Base-by-base conservation (phyloP, 2,329 filamentous ascomycete genomes). In the Diaporthe sp. region DNA sequence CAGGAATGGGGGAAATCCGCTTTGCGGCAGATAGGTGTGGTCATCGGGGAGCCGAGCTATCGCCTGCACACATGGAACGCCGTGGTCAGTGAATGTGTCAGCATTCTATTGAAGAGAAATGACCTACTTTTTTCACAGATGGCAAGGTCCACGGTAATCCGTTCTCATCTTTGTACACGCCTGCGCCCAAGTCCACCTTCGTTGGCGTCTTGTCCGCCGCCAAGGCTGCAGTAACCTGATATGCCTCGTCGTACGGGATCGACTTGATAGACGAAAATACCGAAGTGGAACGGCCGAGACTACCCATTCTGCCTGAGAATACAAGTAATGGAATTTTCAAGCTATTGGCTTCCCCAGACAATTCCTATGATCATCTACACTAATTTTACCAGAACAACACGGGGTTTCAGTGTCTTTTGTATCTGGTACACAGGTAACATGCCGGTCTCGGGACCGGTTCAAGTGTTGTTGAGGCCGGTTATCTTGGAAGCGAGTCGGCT, bases 161-260 rank as follows among this genome's bases (percentile, higher is more conserved):
- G 3, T 82, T 78, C 60, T 85, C 81, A 53, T 84, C 82, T 70
- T 84, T 82, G 76, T 86, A 86, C n/a, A 83, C 80, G n/a, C 85
- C 85, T 10, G 81, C 78, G 8, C 83, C 82, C 28, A 87, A 78
- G 71, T 80, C 82, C n/a, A 86, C 85, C 77, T 86, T 86, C 22
- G 82, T 74, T 4, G 80, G 78, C 34, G 75, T 12, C 7, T 58
- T 55, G 49, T 80, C 78, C 7, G 77, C 78, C 31, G 73, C 51
- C 37, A 77, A 80, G 67, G 75, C 72, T 71, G 74, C 57, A 49
- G 57, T 42, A 49, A 75, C 55, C 22, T 42, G 53, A 73, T 72
- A 75, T 15, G 70, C 74, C 12, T 61, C 51, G 53, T 75, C 74
- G 17, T 71, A 71, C n/a, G 63, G 51, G 63, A 71, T 74, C n/a